A percentile compares a stretch with the other conserved stretches of the same genome.
phyloP scores from a whole-genome alignment of 1,139 yeast genomes.

The Hemisphaericaspora xylofermentans region DNA sequence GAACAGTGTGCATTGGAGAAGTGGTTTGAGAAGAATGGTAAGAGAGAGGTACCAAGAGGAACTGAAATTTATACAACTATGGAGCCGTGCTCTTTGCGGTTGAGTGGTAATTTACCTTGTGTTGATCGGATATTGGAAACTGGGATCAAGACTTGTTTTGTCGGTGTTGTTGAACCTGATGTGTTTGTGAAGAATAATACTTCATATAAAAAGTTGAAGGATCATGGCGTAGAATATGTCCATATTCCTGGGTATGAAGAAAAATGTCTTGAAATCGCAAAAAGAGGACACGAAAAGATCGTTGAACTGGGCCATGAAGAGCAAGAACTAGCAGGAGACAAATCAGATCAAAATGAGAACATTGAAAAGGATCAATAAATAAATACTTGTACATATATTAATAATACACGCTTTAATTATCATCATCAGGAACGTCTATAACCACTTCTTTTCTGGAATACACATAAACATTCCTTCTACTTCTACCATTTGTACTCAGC shows the following conservation, averaged over 20 bases:
- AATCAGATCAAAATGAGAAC: background rate
- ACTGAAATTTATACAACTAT: constrained; percentile 89
- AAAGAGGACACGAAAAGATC: constrained; percentile 62
- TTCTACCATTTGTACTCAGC: constrained; percentile 17
- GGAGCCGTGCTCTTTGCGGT: constrained; percentile 93
- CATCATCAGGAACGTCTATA: constrained; percentile 29
- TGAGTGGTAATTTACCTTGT: constrained; percentile 92
- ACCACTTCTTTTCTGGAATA: constrained; percentile 58
- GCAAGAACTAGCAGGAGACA: background rate
- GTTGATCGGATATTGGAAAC: constrained; percentile 68
- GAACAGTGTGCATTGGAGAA: constrained; percentile 93
- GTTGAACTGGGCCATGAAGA: constrained; percentile 57
- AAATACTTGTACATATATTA: constrained; percentile 16
- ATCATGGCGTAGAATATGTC: constrained; percentile 65
- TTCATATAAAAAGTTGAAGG: constrained; percentile 54
- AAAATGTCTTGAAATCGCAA: constrained; percentile 71
- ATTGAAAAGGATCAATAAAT: constrained; percentile 1
- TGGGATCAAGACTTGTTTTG: constrained; percentile 71
- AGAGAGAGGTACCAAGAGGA: constrained; percentile 61
- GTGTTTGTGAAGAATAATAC: constrained; percentile 80
- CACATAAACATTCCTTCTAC: constrained; percentile 49
- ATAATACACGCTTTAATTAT: constrained; percentile 6
- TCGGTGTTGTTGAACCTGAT: constrained; percentile 89
- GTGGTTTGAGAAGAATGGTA: constrained; percentile 45
- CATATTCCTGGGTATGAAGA: constrained; percentile 84